These are phyloP conservation scores for Amphirosellinia nigrospora DNA, from an alignment of 495 filamentous ascomycete species.

Conservation along the genomic window DNA sequence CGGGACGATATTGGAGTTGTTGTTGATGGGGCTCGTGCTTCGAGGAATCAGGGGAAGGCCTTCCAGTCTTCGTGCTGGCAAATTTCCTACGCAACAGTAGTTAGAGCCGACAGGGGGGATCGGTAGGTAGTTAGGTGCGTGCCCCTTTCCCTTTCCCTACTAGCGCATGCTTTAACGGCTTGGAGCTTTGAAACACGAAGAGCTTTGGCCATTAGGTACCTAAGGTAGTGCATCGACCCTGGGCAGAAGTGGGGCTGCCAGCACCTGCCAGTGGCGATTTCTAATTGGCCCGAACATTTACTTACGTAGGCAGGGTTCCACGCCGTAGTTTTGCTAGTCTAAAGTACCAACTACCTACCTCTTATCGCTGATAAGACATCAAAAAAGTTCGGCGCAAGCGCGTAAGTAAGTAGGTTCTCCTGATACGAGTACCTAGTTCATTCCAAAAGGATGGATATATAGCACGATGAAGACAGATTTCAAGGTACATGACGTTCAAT, in stretches of 20 bases:
- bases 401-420: neutral
- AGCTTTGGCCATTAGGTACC: slow-evolving; percentile 42
- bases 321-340: neutral
- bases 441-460: slow-evolving; percentile 23
- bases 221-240: neutral
- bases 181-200: slow-evolving; percentile 33
- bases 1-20: slow-evolving; percentile 14
- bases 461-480: slow-evolving; percentile 93
- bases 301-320: neutral
- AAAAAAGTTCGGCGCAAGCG: slow-evolving; percentile 35
- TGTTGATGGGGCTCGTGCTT: slow-evolving; percentile 38
- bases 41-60: slow-evolving; percentile 40
- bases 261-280: neutral
- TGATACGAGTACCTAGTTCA: neutral
- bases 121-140: slow-evolving; percentile 9
- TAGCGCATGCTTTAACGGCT: slow-evolving; percentile 10
- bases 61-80: slow-evolving; percentile 37
- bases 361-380: slow-evolving; percentile 42
- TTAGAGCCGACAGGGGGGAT: slow-evolving; percentile 25
- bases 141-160: slow-evolving; percentile 1
- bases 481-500: slow-evolving; percentile 60
- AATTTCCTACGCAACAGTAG: slow-evolving; percentile 44
- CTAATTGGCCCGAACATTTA: neutral
- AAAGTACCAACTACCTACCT: too few relatives aligned
- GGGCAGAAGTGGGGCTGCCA: neutral